These are phyloP conservation scores for Trametes elegans DNA, from an alignment of 768 basidiomycete genomes.

Conservation along the genomic window DNA sequence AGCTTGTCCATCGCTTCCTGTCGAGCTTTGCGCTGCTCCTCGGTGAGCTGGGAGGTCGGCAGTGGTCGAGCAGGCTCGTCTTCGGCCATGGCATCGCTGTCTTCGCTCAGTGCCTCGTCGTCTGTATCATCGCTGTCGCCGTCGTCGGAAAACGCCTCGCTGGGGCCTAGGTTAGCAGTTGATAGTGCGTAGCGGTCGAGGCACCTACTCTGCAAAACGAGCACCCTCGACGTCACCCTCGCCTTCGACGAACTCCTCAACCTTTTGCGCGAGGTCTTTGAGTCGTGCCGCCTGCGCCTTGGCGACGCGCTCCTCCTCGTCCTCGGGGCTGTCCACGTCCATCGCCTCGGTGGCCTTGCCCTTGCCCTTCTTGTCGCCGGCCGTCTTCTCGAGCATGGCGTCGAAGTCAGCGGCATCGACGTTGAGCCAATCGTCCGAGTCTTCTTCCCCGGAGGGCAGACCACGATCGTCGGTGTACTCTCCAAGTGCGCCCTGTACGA, in stretches of 20 bases:
- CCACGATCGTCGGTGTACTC: slow-evolving; percentile 33
- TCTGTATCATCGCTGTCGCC: slow-evolving; percentile 45
- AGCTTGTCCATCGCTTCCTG: slow-evolving; percentile 75
- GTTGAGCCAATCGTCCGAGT: slow-evolving; percentile 84
- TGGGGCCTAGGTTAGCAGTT: too few relatives aligned
- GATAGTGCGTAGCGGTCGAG: too few relatives aligned
- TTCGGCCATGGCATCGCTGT: slow-evolving; percentile 40
- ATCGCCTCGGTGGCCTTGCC: slow-evolving; percentile 36
- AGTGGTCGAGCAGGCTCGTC: slow-evolving; percentile 25
- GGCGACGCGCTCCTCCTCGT: slow-evolving; percentile 49
- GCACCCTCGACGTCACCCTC: slow-evolving; percentile 90
- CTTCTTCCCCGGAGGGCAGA: slow-evolving; percentile 47
- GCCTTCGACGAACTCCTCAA: slow-evolving; percentile 88
- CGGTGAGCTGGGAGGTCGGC: not conserved
- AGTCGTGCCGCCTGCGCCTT: slow-evolving; percentile 69
- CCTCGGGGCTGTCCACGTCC: slow-evolving; percentile 46
- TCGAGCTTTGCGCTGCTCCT: slow-evolving; percentile 37
- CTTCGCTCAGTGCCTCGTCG: slow-evolving; percentile 23
- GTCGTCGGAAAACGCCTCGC: slow-evolving; percentile 71
- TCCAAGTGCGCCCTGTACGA: slow-evolving; percentile 63
- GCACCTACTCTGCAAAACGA: slow-evolving; percentile 80
- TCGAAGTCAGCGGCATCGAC: slow-evolving; percentile 78
- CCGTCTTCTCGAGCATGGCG: slow-evolving; percentile 54
- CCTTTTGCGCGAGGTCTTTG: slow-evolving; percentile 76
- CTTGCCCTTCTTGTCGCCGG: slow-evolving; percentile 17